Evolutionary conservation across 805 yeast genomes (phyloP), one percentile per base, ranked within the genome.

Genomic region (Debaryomyces hansenii): DNA sequence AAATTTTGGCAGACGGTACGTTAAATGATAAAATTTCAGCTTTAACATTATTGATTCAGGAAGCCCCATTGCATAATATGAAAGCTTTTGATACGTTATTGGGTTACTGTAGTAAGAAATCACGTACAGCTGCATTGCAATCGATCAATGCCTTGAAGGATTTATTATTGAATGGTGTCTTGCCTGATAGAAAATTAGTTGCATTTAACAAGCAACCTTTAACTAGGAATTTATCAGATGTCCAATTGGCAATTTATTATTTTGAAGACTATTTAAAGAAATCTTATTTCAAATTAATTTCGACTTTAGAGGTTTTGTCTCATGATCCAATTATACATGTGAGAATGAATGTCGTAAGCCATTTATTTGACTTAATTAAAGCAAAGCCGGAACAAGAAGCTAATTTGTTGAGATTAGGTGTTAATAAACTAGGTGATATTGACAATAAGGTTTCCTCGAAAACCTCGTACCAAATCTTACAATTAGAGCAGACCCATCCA

Each of bases 361-460:
- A 88, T 60, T 78, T 91, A 28, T 87, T 90, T 55, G 96, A 87
- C 47, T 73, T 94, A 37, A 71, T 94, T 49, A 83, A 83, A 52
- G 75, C 85, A 5, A 92, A 91, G 65, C 98, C 99, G 4, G 99
- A 94, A 70, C 99, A 94, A 73, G 99, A 94, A 66, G 95, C 85
- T 43, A 94, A 94, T 64, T 72, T 94, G 54, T 75, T 94, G 57
- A 79, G 90, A 56, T 75, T 94, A 44, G 96, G 96, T 44, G 94
- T 90, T 39, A 94, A 94, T 66, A 94, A 94, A 64, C 75, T 94
- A 32, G 99, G 99, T 69, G 99, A 94, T 63, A 79, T 80, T 37
- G 97, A 92, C 52, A 86, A 88, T 51, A 90, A 90, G 62, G 96
- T 94, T 4, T 82, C 95, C 1, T 87, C 98, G 0, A 88, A 88